Percentiles rank a stretch among this genome's conserved stretches.
phyloP scores from a whole-genome alignment of 805 yeast species.

The Wickerhamomyces alni region DNA sequence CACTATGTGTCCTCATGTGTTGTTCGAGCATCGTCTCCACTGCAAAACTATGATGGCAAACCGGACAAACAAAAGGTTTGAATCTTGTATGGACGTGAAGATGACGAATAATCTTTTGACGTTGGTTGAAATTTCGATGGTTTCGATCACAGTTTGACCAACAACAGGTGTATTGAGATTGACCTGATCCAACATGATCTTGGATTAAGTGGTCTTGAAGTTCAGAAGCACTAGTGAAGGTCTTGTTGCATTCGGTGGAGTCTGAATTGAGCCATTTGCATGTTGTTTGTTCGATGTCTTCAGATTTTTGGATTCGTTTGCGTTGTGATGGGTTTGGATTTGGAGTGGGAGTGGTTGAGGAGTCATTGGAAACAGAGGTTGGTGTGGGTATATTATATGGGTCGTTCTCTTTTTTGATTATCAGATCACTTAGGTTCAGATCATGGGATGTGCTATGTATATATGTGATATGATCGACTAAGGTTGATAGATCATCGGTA shows the following conservation, averaged over 20 bases:
- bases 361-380: not conserved
- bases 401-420: constrained; percentile 1
- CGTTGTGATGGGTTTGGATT: too few relatives aligned
- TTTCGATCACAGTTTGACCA: constrained; percentile 77
- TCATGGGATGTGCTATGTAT: constrained; percentile 35
- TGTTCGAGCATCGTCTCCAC: constrained; percentile 73
- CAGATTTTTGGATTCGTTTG: not conserved
- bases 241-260: constrained; percentile 35
- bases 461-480: constrained; percentile 55
- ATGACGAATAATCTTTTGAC: constrained; percentile 84
- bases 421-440: constrained; percentile 18
- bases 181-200: constrained; percentile 70
- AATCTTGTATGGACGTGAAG: constrained; percentile 82
- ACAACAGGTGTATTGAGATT: constrained; percentile 58
- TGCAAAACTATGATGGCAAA: constrained; percentile 69
- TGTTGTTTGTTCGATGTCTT: constrained; percentile 13
- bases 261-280: constrained; percentile 18
- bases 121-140: constrained; percentile 61
- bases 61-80: constrained; percentile 68
- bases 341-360: not conserved
- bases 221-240: constrained; percentile 48
- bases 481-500: constrained; percentile 43
- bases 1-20: constrained; percentile 81
- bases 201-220: constrained; percentile 66
- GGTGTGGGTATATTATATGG: constrained; percentile 4